Base-by-base conservation (phyloP, 345 rosid species). In the Syzygium oleosum region DNA sequence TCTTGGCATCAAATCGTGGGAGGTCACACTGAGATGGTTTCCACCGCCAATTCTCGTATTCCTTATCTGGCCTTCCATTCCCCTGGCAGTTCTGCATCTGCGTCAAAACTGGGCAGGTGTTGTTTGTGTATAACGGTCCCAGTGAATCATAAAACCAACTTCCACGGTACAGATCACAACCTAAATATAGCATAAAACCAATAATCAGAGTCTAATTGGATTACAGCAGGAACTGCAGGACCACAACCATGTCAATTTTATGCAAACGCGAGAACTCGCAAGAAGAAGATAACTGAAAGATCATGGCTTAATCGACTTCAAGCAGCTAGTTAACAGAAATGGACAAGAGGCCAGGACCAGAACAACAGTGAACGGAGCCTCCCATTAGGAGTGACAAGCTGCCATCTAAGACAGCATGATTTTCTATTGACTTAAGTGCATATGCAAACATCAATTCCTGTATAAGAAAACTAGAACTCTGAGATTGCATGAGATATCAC, bases 71-170 rank as follows among this genome's bases (percentile, higher is more conserved):
- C 90, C 99, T 94, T 86, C 99, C 99, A 87, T 98, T 98, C 17
- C 99, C 99, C 91, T 95, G 99, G 93, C 99, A 98, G 92, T 98
- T 98, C 93, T 96, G 99, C 99, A 95, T 96, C 96, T 97, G 99
- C 51, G 98, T 94, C 84, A 97, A 52, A 85, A 96, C 91, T 83
- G 99, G 99, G 90, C 99, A 98, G 10, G 97, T 88, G 92, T 97
- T 94, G 99, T 96, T 98, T 73, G 98, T 93, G 94, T 98, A 98
- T 58, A 88, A 21, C 53, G 98, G 99, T 87, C 97, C 99, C 46
- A 54, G 38, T 21, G 96, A 87, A 94, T 98, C 99, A 90, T 94
- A 93, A 91, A 95, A 93, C 99, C 99, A 98, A 87, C 91, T 93
- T 88, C 99, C 99, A 29, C 85, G 93, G 88, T 89, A 94, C 85